Conservation (phyloP, 768 basidiomycete genomes). For the Termitomyces sp. region DNA sequence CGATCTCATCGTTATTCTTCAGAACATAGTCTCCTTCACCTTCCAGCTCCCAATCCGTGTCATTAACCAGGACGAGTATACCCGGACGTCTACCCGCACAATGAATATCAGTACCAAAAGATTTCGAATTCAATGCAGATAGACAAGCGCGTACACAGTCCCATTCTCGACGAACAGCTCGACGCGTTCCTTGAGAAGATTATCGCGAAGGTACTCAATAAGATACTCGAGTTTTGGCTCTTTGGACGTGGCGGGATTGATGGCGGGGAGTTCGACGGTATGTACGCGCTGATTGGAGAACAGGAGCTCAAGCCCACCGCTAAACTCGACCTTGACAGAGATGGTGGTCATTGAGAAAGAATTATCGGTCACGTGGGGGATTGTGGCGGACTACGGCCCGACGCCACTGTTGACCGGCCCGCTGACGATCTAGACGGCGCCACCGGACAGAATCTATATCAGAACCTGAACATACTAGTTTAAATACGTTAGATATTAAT, state of each 20-base stretch:
- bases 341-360: constrained; percentile 23
- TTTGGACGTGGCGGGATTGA: constrained; percentile 12
- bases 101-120: neutral
- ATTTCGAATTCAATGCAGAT: neutral
- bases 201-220: constrained; percentile 73
- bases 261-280: constrained; percentile 50
- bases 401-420: too few species aligned
- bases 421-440: neutral
- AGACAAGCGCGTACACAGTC: constrained; percentile 65
- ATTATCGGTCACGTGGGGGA: constrained; percentile 3
- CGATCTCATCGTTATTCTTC: constrained; percentile 80
- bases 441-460: too few species aligned
- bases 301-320: constrained; percentile 84
- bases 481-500: neutral
- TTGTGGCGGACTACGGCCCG: neutral
- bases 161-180: constrained; percentile 88
- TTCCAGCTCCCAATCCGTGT: constrained; percentile 97
- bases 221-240: constrained; percentile 69
- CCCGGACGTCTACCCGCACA: constrained; percentile 73
- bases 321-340: constrained; percentile 68
- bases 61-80: constrained; percentile 94
- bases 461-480: too few species aligned
- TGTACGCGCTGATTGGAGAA: constrained; percentile 72
- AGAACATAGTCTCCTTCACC: constrained; percentile 87
- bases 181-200: constrained; percentile 77